Conservation (phyloP, 164 flowering plant genomes). For the Pachysandra terminalis region DNA sequence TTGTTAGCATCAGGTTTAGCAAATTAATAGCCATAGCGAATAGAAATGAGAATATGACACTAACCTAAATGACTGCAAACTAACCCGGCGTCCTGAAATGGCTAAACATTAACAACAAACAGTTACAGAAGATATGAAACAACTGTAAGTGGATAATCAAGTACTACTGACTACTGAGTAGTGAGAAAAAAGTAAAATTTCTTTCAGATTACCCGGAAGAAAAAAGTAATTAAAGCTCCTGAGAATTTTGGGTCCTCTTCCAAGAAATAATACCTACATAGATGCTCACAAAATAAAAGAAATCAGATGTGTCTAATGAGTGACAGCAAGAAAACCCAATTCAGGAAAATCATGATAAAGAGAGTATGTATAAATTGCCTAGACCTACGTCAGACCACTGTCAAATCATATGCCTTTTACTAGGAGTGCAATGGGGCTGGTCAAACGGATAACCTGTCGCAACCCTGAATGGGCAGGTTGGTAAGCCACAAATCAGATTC, state of each 20-base stretch:
- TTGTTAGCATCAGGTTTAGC: background rate
- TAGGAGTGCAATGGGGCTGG: no score
- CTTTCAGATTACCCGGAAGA: conserved; percentile 30
- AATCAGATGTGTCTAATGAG: background rate
- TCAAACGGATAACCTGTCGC: no score
- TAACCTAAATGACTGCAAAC: conserved; percentile 36
- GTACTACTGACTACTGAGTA: background rate
- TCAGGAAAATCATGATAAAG: no score
- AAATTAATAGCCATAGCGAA: background rate
- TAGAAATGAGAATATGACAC: conserved; percentile 5
- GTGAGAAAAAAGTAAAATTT: background rate
- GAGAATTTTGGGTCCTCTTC: conserved; percentile 25
- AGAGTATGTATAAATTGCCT: no score
- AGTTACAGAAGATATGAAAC: no score
- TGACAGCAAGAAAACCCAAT: background rate
- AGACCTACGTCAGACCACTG: no score
- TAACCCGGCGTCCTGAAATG: conserved; percentile 30
- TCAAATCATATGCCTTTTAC: no score
- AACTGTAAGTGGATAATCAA: background rate
- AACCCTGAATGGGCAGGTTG: no score
- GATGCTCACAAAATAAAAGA: no score
- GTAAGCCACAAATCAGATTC: no score
- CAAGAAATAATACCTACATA: conserved; percentile 27
- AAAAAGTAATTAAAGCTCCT: conserved; percentile 23
- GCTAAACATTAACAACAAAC: background rate